Conservation (phyloP, 768 basidiomycete genomes). For the Serendipita sp. region DNA sequence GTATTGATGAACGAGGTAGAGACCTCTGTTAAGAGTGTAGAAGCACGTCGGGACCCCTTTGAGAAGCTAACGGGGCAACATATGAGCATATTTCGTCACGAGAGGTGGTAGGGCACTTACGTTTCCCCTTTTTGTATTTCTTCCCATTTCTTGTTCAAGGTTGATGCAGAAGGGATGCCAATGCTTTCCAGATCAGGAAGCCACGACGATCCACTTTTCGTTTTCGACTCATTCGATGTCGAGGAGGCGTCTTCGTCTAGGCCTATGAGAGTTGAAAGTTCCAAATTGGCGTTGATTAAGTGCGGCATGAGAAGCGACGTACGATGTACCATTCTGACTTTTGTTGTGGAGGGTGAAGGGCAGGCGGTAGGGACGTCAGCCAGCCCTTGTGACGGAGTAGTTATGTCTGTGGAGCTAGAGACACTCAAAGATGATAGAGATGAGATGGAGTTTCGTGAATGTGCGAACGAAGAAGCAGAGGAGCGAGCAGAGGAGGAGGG, state of each 20-base stretch:
- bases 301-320: neutral
- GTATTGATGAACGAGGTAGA: neutral
- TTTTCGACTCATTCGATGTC: neutral
- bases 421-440: neutral
- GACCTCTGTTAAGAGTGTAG: neutral
- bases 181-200: neutral
- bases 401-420: neutral
- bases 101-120: neutral
- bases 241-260: neutral
- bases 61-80: neutral
- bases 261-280: neutral
- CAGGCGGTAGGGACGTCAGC: neutral
- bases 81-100: neutral
- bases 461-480: neutral
- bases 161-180: neutral
- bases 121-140: constrained; percentile 2
- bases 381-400: neutral
- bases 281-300: neutral
- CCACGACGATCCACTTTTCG: neutral
- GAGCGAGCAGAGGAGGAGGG: neutral
- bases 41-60: neutral
- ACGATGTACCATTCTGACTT: neutral
- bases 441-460: neutral
- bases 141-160: constrained; percentile 5
- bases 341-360: neutral